Evolutionary conservation across 2,329 filamentous ascomycete species (phyloP).

Genomic region (Exophiala mesophila): DNA sequence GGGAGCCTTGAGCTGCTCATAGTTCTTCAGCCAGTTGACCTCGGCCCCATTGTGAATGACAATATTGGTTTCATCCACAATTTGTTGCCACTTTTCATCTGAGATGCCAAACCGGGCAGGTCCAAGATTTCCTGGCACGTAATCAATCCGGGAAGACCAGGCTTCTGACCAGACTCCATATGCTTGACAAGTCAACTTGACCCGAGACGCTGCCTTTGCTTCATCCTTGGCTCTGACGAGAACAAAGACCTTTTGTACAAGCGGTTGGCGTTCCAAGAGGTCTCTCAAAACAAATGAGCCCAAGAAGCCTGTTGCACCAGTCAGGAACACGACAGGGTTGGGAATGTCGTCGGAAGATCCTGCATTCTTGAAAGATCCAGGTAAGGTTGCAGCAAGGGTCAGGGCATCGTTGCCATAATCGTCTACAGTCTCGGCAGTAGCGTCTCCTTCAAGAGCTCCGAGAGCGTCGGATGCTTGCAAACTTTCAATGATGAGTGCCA

Average conservation of each 20-base stretch:
- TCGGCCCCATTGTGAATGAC: conserved; percentile 78
- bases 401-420: conserved; percentile 50
- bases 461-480: conserved; percentile 27
- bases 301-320: conserved; percentile 85
- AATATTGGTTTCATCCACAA: conserved; percentile 64
- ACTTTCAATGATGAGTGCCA: conserved; percentile 50
- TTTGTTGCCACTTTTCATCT: conserved; percentile 57
- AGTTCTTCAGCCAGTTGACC: conserved; percentile 75
- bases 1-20: conserved; percentile 63
- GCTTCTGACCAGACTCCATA: conserved; percentile 73
- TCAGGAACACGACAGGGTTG: conserved; percentile 66
- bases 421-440: conserved; percentile 30
- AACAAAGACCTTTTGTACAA: conserved; percentile 59
- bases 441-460: conserved; percentile 39
- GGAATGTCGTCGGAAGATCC: conserved; percentile 27
- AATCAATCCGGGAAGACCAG: conserved; percentile 62
- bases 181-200: conserved; percentile 63
- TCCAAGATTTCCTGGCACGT: conserved; percentile 68
- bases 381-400: conserved; percentile 44
- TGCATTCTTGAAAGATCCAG: conserved; percentile 36
- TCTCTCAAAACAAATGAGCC: conserved; percentile 76
- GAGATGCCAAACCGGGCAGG: conserved; percentile 70
- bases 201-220: conserved; percentile 57
- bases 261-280: conserved; percentile 58
- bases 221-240: conserved; percentile 67